These are phyloP conservation scores for Blastobotrys capitulatus DNA, from an alignment of 1,139 yeast species.

Conservation along the genomic window DNA sequence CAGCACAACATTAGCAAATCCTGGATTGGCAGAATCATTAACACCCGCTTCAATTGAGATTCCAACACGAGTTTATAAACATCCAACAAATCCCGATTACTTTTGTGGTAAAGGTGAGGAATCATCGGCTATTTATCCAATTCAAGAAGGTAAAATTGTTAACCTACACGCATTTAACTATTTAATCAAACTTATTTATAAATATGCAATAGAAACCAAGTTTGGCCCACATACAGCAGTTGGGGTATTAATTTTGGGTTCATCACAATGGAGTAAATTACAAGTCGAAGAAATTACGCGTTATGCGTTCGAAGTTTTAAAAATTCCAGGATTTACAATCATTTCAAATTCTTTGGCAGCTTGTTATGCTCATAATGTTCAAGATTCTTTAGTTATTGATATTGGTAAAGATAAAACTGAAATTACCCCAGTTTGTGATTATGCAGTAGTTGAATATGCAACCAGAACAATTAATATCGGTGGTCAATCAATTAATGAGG, in stretches of 20 bases:
- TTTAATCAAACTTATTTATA: constrained; percentile 55
- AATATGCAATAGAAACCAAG: constrained; percentile 33
- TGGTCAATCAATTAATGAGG: constrained; percentile 55
- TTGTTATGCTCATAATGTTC: constrained; percentile 63
- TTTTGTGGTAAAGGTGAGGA: constrained; percentile 40
- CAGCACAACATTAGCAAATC: constrained; percentile 62
- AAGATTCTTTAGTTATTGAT: constrained; percentile 67
- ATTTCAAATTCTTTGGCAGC: constrained; percentile 67
- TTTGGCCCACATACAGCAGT: constrained; percentile 21
- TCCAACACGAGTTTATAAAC: constrained; percentile 68
- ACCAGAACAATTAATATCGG: constrained; percentile 49
- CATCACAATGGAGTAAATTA: constrained; percentile 62
- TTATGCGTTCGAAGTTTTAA: constrained; percentile 67
- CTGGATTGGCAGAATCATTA: constrained; percentile 75
- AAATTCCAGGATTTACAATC: constrained; percentile 67
- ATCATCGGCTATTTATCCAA: constrained; percentile 52
- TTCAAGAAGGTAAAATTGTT: constrained; percentile 55
- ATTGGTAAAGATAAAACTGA: constrained; percentile 74
- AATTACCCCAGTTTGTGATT: constrained; percentile 71
- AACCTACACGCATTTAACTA: constrained; percentile 68
- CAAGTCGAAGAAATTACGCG: constrained; percentile 67
- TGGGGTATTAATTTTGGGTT: constrained; percentile 59
- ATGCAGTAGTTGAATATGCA: constrained; percentile 54
- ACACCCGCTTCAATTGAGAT: constrained; percentile 70
- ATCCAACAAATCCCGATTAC: constrained; percentile 35